These are phyloP conservation scores for Trichoderma koningii DNA, from an alignment of 2,329 filamentous ascomycete species.

Conservation along the genomic window DNA sequence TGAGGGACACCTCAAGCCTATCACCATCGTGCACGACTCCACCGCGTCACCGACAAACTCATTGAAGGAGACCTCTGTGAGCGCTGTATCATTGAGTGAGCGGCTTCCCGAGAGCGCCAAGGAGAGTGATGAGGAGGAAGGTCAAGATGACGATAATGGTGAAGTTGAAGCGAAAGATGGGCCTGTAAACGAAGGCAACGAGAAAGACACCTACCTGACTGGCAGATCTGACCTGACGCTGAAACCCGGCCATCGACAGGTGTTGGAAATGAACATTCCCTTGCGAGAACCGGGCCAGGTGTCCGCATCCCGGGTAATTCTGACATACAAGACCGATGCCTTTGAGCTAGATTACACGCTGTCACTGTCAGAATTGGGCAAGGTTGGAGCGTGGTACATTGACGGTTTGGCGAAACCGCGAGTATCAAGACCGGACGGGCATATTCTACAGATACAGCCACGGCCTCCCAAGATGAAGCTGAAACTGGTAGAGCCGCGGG, in stretches of 20 bases:
- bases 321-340: conserved; percentile 63
- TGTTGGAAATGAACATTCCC: conserved; percentile 71
- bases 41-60: conserved; percentile 19
- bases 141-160: neutral
- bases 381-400: conserved; percentile 54
- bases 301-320: conserved; percentile 62
- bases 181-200: conserved; percentile 33
- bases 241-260: conserved; percentile 64
- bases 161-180: neutral
- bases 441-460: conserved; percentile 72
- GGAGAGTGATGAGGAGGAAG: conserved; percentile 4
- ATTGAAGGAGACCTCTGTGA: conserved; percentile 30
- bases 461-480: conserved; percentile 92
- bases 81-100: conserved; percentile 37
- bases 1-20: conserved; percentile 58
- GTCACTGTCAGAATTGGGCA: conserved; percentile 49
- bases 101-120: conserved; percentile 31
- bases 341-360: conserved; percentile 70
- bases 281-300: conserved; percentile 82
- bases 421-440: conserved; percentile 52
- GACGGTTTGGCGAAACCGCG: conserved; percentile 47
- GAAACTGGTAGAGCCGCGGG: conserved; percentile 59
- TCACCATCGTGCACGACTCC: conserved; percentile 52
- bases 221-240: conserved; percentile 67
- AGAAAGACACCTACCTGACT: conserved; percentile 45